Evolutionary conservation across 176 grass and related monocot species (phyloP), one percentile per base, ranked within the genome.

Genomic region (Oryza meridionalis): DNA sequence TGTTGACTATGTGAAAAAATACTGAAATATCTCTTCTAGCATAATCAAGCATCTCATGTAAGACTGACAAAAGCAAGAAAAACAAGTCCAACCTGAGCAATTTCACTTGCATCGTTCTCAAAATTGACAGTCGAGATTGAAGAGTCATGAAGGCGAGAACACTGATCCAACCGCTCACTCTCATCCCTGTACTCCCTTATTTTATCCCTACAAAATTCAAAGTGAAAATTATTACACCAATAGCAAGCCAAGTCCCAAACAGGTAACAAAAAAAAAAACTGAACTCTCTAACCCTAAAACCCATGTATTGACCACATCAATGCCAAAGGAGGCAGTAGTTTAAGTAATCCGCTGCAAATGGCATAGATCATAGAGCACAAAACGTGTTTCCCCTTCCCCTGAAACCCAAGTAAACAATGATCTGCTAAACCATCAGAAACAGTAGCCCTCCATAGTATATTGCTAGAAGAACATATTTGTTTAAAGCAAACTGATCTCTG

Each of bases 131-230:
- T 93, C 0, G 83, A 89, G 63, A 94, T 87, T 64, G 96, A 95
- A 59, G 89, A 93, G 81, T 99, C 96, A 65, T 94, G 91, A 65
- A 99, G 93, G 5, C 96, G 91, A 70, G 72, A 81, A 74, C 93
- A 99, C 33, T 92, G 93, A 80, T 99, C 96, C 77, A 99, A 77
- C 82, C 90, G 92, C 89, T 93, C 89, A 6, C 96, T 96, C 83
- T 99, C 96, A 26, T 95, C 87, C 86, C 82, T 96, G 84, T 94
- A 96, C 43, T 90, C 91, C 19, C 90, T 84, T 75, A 99, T 87
- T 38, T 91, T 89, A 76, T 87, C 88, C 80, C 96, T 99, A 72
- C 74, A 94, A 84, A 86, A 72, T 53, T 66, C 55, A 85, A 63
- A 71, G 61, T 76, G 29, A 32, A 32, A 73, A 82, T n/a, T n/a